Evolutionary conservation across 805 yeast genomes (phyloP), one percentile per base, ranked within the genome.

Genomic region (Schizosaccharomyces cryophilus): DNA sequence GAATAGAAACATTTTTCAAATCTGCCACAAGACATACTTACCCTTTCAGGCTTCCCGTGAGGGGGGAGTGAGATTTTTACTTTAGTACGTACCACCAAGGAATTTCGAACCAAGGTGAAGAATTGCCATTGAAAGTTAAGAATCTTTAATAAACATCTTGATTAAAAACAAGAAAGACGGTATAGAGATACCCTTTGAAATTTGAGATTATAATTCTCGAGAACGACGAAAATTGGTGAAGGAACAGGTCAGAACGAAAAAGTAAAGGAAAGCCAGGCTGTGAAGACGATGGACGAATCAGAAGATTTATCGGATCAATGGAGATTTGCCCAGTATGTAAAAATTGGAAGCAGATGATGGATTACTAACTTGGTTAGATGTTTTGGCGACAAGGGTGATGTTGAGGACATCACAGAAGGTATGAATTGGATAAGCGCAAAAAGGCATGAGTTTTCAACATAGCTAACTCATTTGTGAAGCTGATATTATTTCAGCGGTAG

Each of bases 331-430:
- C 69, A 66, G 67, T 66, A 66, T 47, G 67, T 62, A 55, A 3
- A 71, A 77, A 1, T 42, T 63, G 35, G 11, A 24, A 24, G 54
- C 19, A 30, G n/a, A 24, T 17, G 24, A 42, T 30, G n/a, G 24
- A 30, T 21, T 1, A 78, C 78, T 35, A 75, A 84, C 0, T 80
- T 85, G 17, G 63, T 51, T 65, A 0, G 75, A 72, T 93, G 99
- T 72, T 93, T 93, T 77, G 99, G 99, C 65, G 98, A 93, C 72
- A 93, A 94, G 72, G 95, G 95, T 59, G 99, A 93, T 71, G 84
- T 89, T 62, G 97, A 90, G 66, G 85, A 82, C 68, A 87, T 89
- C 68, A 66, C 67, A 11, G 66, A 66, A 62, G 67, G 67, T 66
- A 62, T 38, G 40, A 7, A 4, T n/a, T 24, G 15, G 1, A 21